Evolutionary conservation across 2,329 filamentous ascomycete species (phyloP).

Genomic region (Aspergillus fumigatus): DNA sequence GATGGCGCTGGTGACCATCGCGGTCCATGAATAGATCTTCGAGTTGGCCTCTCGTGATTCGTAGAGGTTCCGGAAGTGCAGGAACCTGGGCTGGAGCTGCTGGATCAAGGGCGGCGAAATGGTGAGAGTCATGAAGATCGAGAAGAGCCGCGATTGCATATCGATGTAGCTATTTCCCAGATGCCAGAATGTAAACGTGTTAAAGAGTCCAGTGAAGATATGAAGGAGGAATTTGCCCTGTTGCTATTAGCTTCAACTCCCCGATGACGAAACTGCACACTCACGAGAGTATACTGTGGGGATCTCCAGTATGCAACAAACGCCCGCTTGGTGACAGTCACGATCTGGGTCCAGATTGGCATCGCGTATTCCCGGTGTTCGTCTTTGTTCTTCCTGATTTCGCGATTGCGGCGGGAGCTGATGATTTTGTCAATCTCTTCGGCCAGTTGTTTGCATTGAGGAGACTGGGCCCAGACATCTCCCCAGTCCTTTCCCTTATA

Average conservation of each 20-base stretch:
- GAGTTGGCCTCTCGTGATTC: conserved; percentile 68
- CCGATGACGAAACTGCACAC: conserved; percentile 1
- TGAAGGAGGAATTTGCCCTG: conserved; percentile 60
- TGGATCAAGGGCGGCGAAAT: conserved; percentile 72
- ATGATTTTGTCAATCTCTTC: conserved; percentile 53
- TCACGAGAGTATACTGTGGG: conserved; percentile 53
- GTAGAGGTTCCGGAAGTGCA: conserved; percentile 64
- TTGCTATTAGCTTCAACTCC: neutral
- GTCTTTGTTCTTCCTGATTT: conserved; percentile 37
- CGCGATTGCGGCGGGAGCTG: conserved; percentile 39
- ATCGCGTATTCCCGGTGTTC: conserved; percentile 61
- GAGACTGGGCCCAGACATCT: conserved; percentile 55
- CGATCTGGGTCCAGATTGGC: conserved; percentile 52
- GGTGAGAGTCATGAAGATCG: conserved; percentile 70
- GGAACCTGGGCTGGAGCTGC: conserved; percentile 69
- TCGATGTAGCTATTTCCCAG: conserved; percentile 55
- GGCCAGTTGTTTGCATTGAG: conserved; percentile 44
- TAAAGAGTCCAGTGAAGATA: conserved; percentile 62
- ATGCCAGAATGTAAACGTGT: conserved; percentile 66
- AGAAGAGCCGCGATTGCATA: conserved; percentile 68
- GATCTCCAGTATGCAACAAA: conserved; percentile 63
- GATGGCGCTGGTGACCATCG: conserved; percentile 62
- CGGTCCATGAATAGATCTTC: conserved; percentile 74
- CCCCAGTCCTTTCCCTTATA: conserved; percentile 60
- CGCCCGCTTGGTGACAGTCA: conserved; percentile 52